Evolutionary conservation across 2,329 filamentous ascomycete genomes (phyloP).

Genomic region (Aquanectria penicillioides): DNA sequence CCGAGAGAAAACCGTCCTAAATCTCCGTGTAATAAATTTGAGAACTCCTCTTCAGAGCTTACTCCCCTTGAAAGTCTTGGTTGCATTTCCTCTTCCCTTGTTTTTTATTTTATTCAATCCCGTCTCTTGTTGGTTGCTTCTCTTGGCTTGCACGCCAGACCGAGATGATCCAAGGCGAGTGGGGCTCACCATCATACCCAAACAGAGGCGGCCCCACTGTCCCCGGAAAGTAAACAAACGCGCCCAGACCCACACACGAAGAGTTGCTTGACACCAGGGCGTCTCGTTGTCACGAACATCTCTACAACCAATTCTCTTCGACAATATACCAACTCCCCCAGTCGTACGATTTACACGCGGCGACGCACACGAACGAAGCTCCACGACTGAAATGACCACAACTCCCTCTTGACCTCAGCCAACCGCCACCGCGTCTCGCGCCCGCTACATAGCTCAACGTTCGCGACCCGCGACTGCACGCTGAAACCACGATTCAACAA

Average conservation of each 20-base stretch:
- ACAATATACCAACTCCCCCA: slow-evolving; percentile 21
- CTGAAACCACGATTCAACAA: slow-evolving; percentile 25
- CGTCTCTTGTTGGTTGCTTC: too few species aligned
- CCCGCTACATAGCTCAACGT: slow-evolving; percentile 11
- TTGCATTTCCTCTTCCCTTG: too few species aligned
- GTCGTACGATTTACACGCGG: slow-evolving; percentile 17
- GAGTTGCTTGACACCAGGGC: slow-evolving; percentile 17
- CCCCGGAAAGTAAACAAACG: slow-evolving; percentile 48
- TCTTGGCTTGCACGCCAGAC: too few species aligned
- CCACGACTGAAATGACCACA: slow-evolving; percentile 32
- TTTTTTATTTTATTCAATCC: too few species aligned
- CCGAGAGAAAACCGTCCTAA: too few species aligned
- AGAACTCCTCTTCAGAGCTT: too few species aligned
- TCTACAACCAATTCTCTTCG: slow-evolving; percentile 26
- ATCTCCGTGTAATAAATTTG: too few species aligned
- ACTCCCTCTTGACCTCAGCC: slow-evolving; percentile 25
- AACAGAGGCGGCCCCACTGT: slow-evolving; percentile 20
- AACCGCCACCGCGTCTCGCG: slow-evolving; percentile 18
- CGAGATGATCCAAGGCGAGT: slow-evolving; percentile 11
- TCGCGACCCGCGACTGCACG: slow-evolving; percentile 33
- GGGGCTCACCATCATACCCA: slow-evolving; percentile 24
- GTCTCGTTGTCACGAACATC: slow-evolving; percentile 25
- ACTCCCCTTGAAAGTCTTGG: too few species aligned
- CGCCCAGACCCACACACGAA: slow-evolving; percentile 34
- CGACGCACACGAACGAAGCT: slow-evolving; percentile 6